A percentile compares a stretch with the other conserved stretches of the same genome.
Evolutionary conservation across 176 grass and related monocot species (phyloP).

Genomic region (Areca catechu): DNA sequence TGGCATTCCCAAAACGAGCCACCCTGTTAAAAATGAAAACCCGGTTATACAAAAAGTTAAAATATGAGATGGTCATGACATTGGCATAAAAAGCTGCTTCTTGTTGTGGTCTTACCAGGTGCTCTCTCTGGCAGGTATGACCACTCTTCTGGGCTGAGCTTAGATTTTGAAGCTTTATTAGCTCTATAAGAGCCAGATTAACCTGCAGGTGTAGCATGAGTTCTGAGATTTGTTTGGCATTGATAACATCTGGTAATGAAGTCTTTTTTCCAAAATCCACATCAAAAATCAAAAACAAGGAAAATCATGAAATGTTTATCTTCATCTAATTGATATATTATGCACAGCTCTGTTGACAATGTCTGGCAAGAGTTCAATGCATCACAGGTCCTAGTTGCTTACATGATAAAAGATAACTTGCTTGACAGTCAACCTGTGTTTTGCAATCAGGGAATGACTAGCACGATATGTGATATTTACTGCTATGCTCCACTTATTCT

Average conservation of each 20-base stretch:
- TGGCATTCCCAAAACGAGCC: conserved; percentile 35
- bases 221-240: conserved; percentile 1
- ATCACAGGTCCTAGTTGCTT: too few species aligned
- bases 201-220: conserved; percentile 35
- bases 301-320: too few species aligned
- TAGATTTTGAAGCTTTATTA: conserved; percentile 69
- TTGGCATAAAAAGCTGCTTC: neutral
- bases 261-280: neutral
- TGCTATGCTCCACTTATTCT: too few species aligned
- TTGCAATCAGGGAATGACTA: too few species aligned
- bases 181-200: conserved; percentile 69
- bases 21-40: conserved; percentile 27
- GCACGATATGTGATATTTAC: too few species aligned
- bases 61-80: neutral
- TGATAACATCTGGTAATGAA: neutral
- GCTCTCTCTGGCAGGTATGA: conserved; percentile 37
- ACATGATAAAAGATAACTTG: too few species aligned
- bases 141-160: conserved; percentile 57
- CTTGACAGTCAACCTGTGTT: too few species aligned
- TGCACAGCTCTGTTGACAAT: too few species aligned
- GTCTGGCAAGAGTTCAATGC: too few species aligned
- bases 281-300: too few species aligned
- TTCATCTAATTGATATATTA: too few species aligned
- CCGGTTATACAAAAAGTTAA: conserved; percentile 20
- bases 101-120: conserved; percentile 42